Evolutionary conservation across 164 flowering plant genomes (phyloP).

Genomic region (Santalum album): DNA sequence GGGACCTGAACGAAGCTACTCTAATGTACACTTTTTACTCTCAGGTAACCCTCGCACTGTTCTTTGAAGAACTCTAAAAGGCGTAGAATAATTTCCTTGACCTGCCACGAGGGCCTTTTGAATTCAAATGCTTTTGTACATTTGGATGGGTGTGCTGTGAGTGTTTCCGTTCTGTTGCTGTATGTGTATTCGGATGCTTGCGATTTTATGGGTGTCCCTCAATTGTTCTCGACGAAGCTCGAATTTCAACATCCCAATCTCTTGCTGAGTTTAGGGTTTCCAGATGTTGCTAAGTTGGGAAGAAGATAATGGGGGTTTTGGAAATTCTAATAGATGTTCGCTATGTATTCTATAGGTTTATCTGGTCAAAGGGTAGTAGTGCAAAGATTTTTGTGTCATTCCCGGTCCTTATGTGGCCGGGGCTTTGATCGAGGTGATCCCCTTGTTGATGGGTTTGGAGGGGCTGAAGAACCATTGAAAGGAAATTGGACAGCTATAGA

Average conservation of each 20-base stretch:
- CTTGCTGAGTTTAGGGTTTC: conserved; percentile 7
- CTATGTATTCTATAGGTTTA: conserved; percentile 29
- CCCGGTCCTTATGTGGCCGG: conserved; percentile 17
- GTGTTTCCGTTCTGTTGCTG: not conserved
- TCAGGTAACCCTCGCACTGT: not conserved
- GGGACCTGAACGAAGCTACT: too few species aligned
- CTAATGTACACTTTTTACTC: too few species aligned
- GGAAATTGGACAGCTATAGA: conserved; percentile 15
- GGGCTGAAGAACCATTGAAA: conserved; percentile 25
- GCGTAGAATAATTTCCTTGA: too few species aligned
- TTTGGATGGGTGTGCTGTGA: not conserved
- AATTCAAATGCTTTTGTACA: not conserved
- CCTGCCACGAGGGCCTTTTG: not conserved
- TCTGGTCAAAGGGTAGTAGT: conserved; percentile 16
- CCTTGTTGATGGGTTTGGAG: conserved; percentile 16
- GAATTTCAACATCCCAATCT: not conserved
- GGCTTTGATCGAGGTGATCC: conserved; percentile 13
- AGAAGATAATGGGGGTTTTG: conserved; percentile 17
- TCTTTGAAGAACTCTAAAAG: not conserved
- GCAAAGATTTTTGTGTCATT: conserved; percentile 10
- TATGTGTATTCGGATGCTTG: not conserved
- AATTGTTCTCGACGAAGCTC: conserved; percentile 1
- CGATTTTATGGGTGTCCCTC: conserved; percentile 15
- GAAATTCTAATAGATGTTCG: conserved; percentile 6
- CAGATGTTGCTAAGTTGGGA: not conserved